phyloP scores from a whole-genome alignment of 2,329 filamentous ascomycete genomes.

The Diaporthe sp. region DNA sequence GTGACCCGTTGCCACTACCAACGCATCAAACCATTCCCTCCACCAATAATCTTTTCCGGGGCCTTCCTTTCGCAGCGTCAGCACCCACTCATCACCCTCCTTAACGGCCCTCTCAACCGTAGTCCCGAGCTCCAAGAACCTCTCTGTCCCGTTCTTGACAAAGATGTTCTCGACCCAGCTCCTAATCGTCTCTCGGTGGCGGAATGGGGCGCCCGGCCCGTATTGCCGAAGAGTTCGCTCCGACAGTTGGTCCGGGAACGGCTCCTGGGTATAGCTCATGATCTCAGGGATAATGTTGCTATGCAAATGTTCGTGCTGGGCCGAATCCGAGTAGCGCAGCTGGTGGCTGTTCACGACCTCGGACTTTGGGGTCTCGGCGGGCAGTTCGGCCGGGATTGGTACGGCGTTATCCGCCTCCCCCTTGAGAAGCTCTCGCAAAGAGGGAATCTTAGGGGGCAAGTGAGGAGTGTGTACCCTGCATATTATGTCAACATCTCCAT shows the following conservation, averaged over 20 bases:
- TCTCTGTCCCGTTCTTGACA: slow-evolving; percentile 41
- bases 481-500: background rate
- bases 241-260: slow-evolving; percentile 53
- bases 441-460: slow-evolving; percentile 44
- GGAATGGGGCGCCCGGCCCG: slow-evolving; percentile 63
- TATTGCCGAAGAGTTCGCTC: slow-evolving; percentile 57
- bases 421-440: slow-evolving; percentile 47
- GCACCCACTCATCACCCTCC: slow-evolving; percentile 54
- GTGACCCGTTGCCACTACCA: slow-evolving; percentile 53
- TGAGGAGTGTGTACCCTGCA: slow-evolving; percentile 47
- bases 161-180: slow-evolving; percentile 60
- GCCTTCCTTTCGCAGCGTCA: slow-evolving; percentile 59
- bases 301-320: slow-evolving; percentile 67
- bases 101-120: slow-evolving; percentile 66
- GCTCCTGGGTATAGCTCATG: slow-evolving; percentile 67
- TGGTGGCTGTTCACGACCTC: slow-evolving; percentile 47
- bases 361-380: slow-evolving; percentile 51
- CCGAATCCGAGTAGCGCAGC: slow-evolving; percentile 61
- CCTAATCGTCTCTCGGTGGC: slow-evolving; percentile 64
- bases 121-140: slow-evolving; percentile 60
- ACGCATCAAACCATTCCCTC: slow-evolving; percentile 50
- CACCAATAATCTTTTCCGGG: slow-evolving; percentile 51
- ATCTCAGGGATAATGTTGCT: slow-evolving; percentile 66
- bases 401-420: slow-evolving; percentile 57
- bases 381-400: slow-evolving; percentile 53